Evolutionary conservation across 257 asterid genomes (phyloP).

Genomic region (Solanum sitiens): DNA sequence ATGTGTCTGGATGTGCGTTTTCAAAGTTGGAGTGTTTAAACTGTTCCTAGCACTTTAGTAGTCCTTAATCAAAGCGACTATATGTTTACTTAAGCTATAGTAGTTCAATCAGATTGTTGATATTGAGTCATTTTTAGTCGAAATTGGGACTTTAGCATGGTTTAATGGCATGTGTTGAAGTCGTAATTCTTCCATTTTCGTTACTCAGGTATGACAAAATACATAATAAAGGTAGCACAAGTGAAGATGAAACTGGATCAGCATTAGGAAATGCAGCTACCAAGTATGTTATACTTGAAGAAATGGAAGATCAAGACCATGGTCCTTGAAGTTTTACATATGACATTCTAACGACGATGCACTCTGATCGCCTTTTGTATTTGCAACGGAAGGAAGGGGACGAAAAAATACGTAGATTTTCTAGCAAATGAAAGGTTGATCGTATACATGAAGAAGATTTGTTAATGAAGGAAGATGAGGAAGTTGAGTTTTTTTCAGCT

Average conservation of each 20-base stretch:
- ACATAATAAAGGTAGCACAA: constrained; percentile 39
- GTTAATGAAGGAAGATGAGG: background rate
- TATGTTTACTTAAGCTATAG: no score
- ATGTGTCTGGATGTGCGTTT: background rate
- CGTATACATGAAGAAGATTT: background rate
- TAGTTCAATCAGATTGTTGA: background rate
- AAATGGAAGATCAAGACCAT: constrained; percentile 63
- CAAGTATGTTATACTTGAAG: constrained; percentile 74
- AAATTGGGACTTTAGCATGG: background rate
- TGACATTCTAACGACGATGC: background rate
- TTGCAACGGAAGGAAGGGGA: background rate
- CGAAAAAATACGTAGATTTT: background rate
- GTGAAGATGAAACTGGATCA: constrained; percentile 19
- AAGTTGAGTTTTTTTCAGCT: background rate
- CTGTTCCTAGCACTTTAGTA: no score
- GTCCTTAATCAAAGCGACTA: no score
- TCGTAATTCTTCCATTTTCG: background rate
- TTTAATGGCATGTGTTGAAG: background rate
- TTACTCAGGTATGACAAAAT: constrained; percentile 55
- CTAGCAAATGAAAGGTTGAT: background rate
- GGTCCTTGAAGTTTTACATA: constrained; percentile 15
- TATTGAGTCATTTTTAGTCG: background rate
- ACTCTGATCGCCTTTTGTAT: background rate
- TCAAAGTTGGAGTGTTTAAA: background rate
- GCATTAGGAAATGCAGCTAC: constrained; percentile 21